Evolutionary conservation across 108 stramenopile species (phyloP).

Genomic region (Nannochloropsis gaditana): DNA sequence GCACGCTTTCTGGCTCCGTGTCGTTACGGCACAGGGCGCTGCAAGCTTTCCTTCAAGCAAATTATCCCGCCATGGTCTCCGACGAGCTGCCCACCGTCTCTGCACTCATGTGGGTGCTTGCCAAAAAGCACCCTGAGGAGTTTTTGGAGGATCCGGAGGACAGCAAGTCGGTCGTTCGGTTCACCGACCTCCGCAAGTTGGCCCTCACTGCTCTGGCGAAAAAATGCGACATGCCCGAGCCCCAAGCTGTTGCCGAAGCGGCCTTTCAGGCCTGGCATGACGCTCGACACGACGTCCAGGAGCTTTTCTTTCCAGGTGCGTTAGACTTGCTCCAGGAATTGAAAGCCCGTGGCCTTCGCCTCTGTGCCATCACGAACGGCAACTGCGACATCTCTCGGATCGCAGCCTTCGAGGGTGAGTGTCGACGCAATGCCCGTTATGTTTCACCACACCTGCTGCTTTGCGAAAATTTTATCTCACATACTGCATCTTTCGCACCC

Average conservation of each 20-base stretch:
- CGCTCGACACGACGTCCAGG: background rate
- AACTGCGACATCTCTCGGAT: background rate
- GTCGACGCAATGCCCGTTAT: background rate
- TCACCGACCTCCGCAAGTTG: background rate
- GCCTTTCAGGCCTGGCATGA: constrained; percentile 17
- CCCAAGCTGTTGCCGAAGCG: constrained; percentile 11
- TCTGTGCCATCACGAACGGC: constrained; percentile 4
- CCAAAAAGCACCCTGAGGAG: background rate
- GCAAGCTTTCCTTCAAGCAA: constrained; percentile 9
- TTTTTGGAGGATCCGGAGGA: background rate
- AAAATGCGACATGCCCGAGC: constrained; percentile 14
- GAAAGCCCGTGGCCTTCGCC: background rate
- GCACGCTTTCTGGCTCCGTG: too few species aligned
- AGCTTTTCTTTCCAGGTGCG: background rate
- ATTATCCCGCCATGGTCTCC: background rate
- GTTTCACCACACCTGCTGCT: background rate
- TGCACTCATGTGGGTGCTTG: background rate
- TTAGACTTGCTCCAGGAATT: background rate
- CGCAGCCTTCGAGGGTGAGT: background rate
- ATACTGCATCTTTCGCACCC: background rate
- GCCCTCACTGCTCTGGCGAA: background rate
- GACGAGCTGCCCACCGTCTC: background rate
- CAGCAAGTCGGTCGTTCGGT: background rate
- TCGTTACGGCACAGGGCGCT: background rate
- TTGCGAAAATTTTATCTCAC: background rate